Conservation (phyloP, 768 basidiomycete species). For the Tephrocybe rancida region DNA sequence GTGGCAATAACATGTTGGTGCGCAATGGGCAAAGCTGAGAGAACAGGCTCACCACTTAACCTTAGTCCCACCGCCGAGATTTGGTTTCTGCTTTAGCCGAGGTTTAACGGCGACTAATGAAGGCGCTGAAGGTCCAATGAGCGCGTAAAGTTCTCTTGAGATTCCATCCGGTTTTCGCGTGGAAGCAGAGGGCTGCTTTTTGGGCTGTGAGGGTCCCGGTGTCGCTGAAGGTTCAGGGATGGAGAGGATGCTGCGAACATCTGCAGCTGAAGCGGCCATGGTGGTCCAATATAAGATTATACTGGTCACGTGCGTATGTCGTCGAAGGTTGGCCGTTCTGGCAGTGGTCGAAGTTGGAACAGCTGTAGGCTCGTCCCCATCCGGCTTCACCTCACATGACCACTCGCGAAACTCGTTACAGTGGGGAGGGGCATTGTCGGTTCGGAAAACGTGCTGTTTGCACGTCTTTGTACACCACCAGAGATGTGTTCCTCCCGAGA, state of each 20-base stretch:
- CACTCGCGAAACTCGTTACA: no score
- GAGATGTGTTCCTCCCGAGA: no score
- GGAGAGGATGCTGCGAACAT: slow-evolving; percentile 84
- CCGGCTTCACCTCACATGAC: no score
- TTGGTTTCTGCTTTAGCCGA: slow-evolving; percentile 85
- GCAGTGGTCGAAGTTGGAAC: no score
- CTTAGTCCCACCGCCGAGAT: slow-evolving; percentile 59
- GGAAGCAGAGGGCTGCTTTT: slow-evolving; percentile 42
- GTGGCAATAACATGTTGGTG: slow-evolving; percentile 2
- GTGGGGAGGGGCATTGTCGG: no score
- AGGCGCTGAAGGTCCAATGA: slow-evolving; percentile 94
- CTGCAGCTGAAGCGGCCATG: slow-evolving; percentile 76
- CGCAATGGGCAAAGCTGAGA: neutral
- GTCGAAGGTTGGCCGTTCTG: neutral
- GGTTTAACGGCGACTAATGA: slow-evolving; percentile 82
- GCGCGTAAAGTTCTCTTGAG: slow-evolving; percentile 87
- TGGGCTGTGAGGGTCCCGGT: slow-evolving; percentile 47
- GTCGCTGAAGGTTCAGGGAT: slow-evolving; percentile 48
- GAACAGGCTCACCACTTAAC: slow-evolving; percentile 66
- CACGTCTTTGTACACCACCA: no score
- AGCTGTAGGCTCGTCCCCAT: no score
- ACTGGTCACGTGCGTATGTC: slow-evolving; percentile 16
- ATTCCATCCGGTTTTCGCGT: slow-evolving; percentile 86
- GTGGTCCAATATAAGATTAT: slow-evolving; percentile 10
- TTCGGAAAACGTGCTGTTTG: no score